Evolutionary conservation across 176 grass and related monocot genomes (phyloP).

Genomic region (Oryza rufipogon): DNA sequence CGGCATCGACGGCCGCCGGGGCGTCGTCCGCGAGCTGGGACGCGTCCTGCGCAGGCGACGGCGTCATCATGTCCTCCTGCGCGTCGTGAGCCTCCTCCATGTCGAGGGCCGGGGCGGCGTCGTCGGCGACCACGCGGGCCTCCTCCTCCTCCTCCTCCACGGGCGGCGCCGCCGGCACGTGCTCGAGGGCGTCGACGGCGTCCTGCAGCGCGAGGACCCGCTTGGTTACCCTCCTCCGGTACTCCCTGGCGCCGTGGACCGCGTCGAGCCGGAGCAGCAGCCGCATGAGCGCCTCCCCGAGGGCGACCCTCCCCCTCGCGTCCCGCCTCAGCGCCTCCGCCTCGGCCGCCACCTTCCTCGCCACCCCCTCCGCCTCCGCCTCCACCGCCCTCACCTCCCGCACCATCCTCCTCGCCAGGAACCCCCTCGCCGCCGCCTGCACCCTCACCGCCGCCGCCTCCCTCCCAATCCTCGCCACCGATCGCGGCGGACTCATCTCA

Average conservation of each 20-base stretch:
- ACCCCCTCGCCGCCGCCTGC: constrained; percentile 60
- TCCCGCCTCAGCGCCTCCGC: constrained; percentile 38
- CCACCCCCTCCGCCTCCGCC: constrained; percentile 38
- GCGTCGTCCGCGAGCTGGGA: no score
- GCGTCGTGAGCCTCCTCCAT: background rate
- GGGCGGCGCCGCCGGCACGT: background rate
- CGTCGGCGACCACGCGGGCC: background rate
- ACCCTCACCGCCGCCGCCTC: constrained; percentile 44
- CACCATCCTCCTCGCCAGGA: constrained; percentile 59
- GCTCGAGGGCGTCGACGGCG: constrained; percentile 55
- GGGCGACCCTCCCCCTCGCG: constrained; percentile 33
- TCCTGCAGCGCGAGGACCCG: constrained; percentile 73
- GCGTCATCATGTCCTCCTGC: background rate
- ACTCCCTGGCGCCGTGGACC: constrained; percentile 65
- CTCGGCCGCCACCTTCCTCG: background rate
- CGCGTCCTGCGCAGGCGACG: no score
- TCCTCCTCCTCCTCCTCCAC: background rate
- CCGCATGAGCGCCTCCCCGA: constrained; percentile 61
- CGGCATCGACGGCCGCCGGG: background rate
- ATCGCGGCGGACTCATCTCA: background rate
- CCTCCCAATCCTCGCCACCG: background rate
- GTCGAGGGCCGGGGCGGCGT: background rate
- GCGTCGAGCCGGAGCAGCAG: constrained; percentile 62
- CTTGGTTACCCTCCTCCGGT: constrained; percentile 58
- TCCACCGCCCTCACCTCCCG: constrained; percentile 37